Evolutionary conservation across 768 basidiomycete species (phyloP).

Genomic region (Termitomyces sp.): DNA sequence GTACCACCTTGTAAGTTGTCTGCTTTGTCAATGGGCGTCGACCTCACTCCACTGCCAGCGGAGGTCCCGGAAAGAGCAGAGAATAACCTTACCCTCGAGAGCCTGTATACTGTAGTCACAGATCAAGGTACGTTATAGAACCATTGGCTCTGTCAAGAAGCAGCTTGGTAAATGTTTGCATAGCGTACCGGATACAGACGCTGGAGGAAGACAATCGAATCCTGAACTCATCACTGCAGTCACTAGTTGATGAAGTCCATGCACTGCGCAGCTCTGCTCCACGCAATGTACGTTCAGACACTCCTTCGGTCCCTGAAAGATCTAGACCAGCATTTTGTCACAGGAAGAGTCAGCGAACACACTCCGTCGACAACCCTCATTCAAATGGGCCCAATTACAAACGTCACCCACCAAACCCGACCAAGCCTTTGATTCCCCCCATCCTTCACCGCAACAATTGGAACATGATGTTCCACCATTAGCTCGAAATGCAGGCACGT

Average conservation of each 20-base stretch:
- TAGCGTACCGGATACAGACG: constrained; percentile 61
- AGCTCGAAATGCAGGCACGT: constrained; percentile 21
- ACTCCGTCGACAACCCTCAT: constrained; percentile 70
- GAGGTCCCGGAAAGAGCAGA: constrained; percentile 52
- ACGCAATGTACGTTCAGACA: constrained; percentile 29
- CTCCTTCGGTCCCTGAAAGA: constrained; percentile 3
- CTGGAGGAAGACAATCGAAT: constrained; percentile 78
- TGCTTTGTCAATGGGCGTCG: background rate
- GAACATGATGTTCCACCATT: constrained; percentile 61
- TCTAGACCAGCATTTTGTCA: constrained; percentile 6
- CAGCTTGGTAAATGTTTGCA: background rate
- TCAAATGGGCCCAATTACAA: constrained; percentile 82
- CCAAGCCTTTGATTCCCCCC: constrained; percentile 58
- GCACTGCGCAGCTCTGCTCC: constrained; percentile 30
- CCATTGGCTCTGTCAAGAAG: background rate
- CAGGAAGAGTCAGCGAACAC: constrained; percentile 32
- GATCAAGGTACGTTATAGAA: constrained; percentile 57
- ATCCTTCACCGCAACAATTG: constrained; percentile 69
- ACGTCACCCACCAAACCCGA: constrained; percentile 79
- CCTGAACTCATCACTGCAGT: constrained; percentile 55
- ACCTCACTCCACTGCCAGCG: constrained; percentile 30
- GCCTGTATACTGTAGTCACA: constrained; percentile 57
- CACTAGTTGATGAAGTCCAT: constrained; percentile 64
- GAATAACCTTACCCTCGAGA: constrained; percentile 51
- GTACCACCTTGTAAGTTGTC: constrained; percentile 76